Percentiles rank a stretch among this genome's conserved stretches.
Conservation (phyloP, 345 rosid genomes). For the Hibiscus mutabilis region DNA sequence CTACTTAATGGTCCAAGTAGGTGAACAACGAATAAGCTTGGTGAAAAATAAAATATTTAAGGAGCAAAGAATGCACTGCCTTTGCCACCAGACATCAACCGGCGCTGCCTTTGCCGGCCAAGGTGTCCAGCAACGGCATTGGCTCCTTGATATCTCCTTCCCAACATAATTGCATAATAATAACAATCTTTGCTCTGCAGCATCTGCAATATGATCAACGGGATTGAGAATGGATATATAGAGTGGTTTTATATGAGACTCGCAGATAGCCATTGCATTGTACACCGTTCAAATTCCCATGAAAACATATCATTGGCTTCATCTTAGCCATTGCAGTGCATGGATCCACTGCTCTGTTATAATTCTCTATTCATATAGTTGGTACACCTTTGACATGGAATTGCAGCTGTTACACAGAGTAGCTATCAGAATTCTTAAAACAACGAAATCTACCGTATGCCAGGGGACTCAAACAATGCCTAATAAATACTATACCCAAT, state of each 20-base stretch:
- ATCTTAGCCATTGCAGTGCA: background rate
- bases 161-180: background rate
- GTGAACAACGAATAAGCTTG: too few relatives aligned
- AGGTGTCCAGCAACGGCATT: too few relatives aligned
- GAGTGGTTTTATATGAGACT: background rate
- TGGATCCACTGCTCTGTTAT: background rate
- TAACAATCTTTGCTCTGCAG: background rate
- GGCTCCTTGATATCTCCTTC: too few relatives aligned
- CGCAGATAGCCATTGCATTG: background rate
- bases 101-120: too few relatives aligned
- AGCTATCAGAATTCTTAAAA: slow-evolving; percentile 4
- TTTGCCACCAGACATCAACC: too few relatives aligned
- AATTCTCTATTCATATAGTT: background rate
- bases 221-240: background rate
- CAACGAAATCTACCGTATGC: background rate
- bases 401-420: background rate
- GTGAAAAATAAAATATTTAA: too few relatives aligned
- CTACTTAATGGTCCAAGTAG: too few relatives aligned
- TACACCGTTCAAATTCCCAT: background rate
- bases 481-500: slow-evolving; percentile 1
- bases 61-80: too few relatives aligned
- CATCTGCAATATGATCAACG: background rate
- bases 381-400: background rate
- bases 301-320: background rate
- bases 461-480: slow-evolving; percentile 9